A percentile compares a stretch with the other conserved stretches of the same genome.
These are phyloP conservation scores for Fusarium burgessii DNA, from an alignment of 2,329 filamentous ascomycete genomes.

Conservation along the genomic window DNA sequence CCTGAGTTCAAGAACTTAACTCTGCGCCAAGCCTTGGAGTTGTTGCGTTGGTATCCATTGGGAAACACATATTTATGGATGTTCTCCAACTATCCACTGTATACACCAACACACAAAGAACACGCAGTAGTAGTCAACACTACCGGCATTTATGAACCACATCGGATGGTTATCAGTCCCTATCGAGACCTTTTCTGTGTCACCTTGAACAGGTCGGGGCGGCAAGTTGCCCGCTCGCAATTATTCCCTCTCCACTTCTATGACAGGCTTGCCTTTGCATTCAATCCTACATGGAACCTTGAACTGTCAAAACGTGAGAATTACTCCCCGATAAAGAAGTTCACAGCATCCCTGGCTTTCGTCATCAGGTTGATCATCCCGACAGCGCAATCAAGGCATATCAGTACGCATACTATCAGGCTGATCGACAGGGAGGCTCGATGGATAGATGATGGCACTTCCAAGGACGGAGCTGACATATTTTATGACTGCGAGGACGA, in stretches of 20 bases:
- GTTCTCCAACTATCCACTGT: too few relatives aligned
- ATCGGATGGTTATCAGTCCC: background rate
- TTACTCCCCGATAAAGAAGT: background rate
- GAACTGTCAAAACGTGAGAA: background rate
- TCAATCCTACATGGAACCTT: background rate
- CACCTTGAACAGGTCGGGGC: background rate
- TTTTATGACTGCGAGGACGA: background rate
- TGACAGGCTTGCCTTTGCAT: background rate
- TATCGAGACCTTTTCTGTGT: background rate
- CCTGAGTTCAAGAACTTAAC: too few relatives aligned
- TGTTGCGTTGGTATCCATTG: too few relatives aligned
- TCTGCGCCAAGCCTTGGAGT: too few relatives aligned
- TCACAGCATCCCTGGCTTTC: background rate
- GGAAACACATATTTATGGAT: too few relatives aligned
- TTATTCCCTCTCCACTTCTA: fast-evolving
- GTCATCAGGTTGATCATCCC: background rate
- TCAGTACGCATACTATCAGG: background rate
- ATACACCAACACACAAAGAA: too few relatives aligned
- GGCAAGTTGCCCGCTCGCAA: fast-evolving
- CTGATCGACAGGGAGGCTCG: background rate
- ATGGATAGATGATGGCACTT: background rate
- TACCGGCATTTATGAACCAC: too few relatives aligned
- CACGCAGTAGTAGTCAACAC: too few relatives aligned
- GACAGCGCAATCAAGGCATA: background rate
- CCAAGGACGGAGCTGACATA: background rate